A percentile compares a stretch with the other conserved stretches of the same genome.
These are phyloP conservation scores for Schizonepeta tenuifolia DNA, from an alignment of 257 asterid species.

Conservation along the genomic window DNA sequence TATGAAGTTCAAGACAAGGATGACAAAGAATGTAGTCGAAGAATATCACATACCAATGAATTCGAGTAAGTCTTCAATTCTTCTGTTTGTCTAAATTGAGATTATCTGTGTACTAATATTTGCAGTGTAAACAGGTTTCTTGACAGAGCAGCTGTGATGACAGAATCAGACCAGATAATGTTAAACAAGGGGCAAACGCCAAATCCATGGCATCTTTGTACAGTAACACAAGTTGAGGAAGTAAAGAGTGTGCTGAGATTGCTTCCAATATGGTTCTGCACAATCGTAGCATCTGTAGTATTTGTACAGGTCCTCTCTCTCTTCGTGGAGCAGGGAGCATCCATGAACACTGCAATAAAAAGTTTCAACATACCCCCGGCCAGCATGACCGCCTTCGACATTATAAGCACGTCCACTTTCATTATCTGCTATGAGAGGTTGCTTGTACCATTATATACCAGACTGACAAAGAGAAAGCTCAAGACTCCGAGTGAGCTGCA, in stretches of 20 bases:
- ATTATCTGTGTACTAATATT: neutral
- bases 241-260: constrained; percentile 74
- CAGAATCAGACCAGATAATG: constrained; percentile 51
- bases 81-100: neutral
- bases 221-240: constrained; percentile 85
- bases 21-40: constrained; percentile 50
- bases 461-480: constrained; percentile 55
- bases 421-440: constrained; percentile 74
- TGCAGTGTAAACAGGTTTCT: constrained; percentile 56
- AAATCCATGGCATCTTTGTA: constrained; percentile 73
- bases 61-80: constrained; percentile 54
- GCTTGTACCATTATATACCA: constrained; percentile 61
- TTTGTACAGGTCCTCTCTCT: constrained; percentile 82
- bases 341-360: constrained; percentile 62
- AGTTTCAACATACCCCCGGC: constrained; percentile 73
- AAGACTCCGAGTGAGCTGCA: constrained; percentile 66
- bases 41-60: constrained; percentile 58
- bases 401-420: constrained; percentile 74
- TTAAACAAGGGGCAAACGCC: constrained; percentile 53
- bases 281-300: constrained; percentile 68
- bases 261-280: constrained; percentile 86
- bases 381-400: constrained; percentile 82
- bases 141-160: constrained; percentile 69
- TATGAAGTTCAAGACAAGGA: constrained; percentile 50
- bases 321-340: constrained; percentile 84